Percentiles rank a stretch among this genome's conserved stretches.
These are phyloP conservation scores for Dendrocalamus latiflorus DNA, from an alignment of 202 grass and related monocot genomes.

Conservation along the genomic window DNA sequence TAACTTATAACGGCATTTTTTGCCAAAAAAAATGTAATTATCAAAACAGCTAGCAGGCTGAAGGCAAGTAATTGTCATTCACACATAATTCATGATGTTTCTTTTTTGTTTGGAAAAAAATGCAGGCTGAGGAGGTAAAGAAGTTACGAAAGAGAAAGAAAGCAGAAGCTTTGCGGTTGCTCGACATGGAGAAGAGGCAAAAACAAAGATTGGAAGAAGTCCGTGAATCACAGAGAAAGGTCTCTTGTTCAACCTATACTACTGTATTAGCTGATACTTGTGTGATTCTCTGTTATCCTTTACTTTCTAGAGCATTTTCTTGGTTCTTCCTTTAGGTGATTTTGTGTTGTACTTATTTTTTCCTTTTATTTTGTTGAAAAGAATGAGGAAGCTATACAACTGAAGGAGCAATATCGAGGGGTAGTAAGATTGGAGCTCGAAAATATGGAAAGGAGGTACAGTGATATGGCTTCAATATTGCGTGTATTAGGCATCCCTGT, in stretches of 20 bases:
- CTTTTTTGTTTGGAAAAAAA: neutral
- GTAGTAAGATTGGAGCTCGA: constrained; percentile 74
- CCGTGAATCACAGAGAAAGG: constrained; percentile 86
- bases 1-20: neutral
- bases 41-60: neutral
- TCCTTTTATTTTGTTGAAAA: constrained; percentile 35
- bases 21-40: neutral
- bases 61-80: neutral
- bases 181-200: constrained; percentile 89
- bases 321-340: neutral
- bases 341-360: constrained; percentile 10
- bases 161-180: constrained; percentile 56
- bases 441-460: constrained; percentile 49
- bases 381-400: constrained; percentile 75
- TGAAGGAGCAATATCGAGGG: constrained; percentile 62
- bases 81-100: neutral
- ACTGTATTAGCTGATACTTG: neutral
- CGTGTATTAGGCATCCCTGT: constrained; percentile 55
- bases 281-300: neutral
- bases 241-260: constrained; percentile 12
- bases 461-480: constrained; percentile 69
- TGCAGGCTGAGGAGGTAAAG: constrained; percentile 79
- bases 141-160: constrained; percentile 71
- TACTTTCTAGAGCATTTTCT: neutral
- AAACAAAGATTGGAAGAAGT: constrained; percentile 93